Evolutionary conservation across 805 yeast species (phyloP).

Genomic region (Saccharomycopsis sp.): DNA sequence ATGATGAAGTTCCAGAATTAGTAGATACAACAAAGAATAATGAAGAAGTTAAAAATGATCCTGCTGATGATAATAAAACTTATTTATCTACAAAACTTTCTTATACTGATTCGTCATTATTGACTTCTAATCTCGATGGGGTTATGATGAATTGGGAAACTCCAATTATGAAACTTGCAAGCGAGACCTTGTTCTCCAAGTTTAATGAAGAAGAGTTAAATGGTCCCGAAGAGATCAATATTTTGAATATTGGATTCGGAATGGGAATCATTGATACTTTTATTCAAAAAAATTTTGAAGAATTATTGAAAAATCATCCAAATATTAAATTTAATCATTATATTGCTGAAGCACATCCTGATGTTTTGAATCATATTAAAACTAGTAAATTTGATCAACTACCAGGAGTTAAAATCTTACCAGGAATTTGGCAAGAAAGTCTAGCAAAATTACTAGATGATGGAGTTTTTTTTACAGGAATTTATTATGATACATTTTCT

Average conservation of each 20-base stretch:
- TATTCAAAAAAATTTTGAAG: constrained; percentile 40
- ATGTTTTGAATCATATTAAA: constrained; percentile 56
- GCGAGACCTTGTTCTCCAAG: constrained; percentile 66
- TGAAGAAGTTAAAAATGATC: constrained; percentile 27
- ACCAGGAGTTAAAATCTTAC: constrained; percentile 58
- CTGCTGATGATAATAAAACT: constrained; percentile 53
- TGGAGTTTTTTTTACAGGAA: constrained; percentile 77
- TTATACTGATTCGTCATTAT: constrained; percentile 55
- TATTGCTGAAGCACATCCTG: constrained; percentile 93
- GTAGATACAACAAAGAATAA: constrained; percentile 11
- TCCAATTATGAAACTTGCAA: constrained; percentile 69
- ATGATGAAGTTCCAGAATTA: constrained; percentile 11
- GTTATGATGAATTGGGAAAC: constrained; percentile 98
- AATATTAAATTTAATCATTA: constrained; percentile 56
- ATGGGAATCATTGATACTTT: constrained; percentile 90
- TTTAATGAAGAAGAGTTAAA: constrained; percentile 22
- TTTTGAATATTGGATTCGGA: constrained; percentile 88
- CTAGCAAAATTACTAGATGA: constrained; percentile 47
- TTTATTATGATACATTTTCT: constrained; percentile 88
- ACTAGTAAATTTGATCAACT: constrained; percentile 77
- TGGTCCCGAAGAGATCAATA: constrained; percentile 32
- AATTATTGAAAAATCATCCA: constrained; percentile 21
- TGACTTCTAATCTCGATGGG: constrained; percentile 75
- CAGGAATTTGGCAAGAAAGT: constrained; percentile 91
- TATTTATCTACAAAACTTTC: constrained; percentile 58